phyloP scores from a whole-genome alignment of 164 flowering plant species.

The Piper betle region DNA sequence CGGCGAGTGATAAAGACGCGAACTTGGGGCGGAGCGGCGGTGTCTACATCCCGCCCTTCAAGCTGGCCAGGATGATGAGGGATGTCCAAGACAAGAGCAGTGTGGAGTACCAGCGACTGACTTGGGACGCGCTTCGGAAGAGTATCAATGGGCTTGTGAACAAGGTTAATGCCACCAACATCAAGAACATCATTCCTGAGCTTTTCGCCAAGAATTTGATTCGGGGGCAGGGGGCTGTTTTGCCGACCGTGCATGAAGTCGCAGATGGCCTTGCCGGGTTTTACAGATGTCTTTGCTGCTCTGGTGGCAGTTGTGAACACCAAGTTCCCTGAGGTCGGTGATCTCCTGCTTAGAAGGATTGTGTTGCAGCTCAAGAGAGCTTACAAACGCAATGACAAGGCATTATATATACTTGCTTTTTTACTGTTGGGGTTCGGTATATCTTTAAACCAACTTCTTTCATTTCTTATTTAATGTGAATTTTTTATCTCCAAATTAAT shows the following conservation, averaged over 20 bases:
- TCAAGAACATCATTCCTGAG: conserved; percentile 84
- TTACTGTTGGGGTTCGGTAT: not conserved
- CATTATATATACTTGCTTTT: conserved; percentile 3
- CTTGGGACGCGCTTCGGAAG: conserved; percentile 96
- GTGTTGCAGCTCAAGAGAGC: conserved; percentile 90
- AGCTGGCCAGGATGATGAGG: conserved; percentile 81
- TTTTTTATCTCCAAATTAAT: no score
- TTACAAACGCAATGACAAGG: conserved; percentile 93
- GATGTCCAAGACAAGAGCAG: conserved; percentile 78
- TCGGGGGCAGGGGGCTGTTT: conserved; percentile 80
- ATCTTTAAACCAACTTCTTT: no score
- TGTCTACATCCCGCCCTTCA: conserved; percentile 83
- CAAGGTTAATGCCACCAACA: conserved; percentile 83
- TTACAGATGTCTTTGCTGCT: conserved; percentile 91
- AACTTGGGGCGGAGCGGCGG: no score
- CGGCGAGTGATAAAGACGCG: no score
- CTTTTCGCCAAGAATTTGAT: conserved; percentile 78
- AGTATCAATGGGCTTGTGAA: conserved; percentile 93
- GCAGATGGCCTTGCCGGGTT: conserved; percentile 93
- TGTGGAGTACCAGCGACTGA: conserved; percentile 67
- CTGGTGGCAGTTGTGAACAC: conserved; percentile 89
- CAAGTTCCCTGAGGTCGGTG: conserved; percentile 87
- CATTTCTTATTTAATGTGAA: no score
- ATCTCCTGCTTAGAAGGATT: conserved; percentile 69
- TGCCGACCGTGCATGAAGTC: conserved; percentile 95